phyloP scores from a whole-genome alignment of 441 rosid genomes.

The Populus hybrid region DNA sequence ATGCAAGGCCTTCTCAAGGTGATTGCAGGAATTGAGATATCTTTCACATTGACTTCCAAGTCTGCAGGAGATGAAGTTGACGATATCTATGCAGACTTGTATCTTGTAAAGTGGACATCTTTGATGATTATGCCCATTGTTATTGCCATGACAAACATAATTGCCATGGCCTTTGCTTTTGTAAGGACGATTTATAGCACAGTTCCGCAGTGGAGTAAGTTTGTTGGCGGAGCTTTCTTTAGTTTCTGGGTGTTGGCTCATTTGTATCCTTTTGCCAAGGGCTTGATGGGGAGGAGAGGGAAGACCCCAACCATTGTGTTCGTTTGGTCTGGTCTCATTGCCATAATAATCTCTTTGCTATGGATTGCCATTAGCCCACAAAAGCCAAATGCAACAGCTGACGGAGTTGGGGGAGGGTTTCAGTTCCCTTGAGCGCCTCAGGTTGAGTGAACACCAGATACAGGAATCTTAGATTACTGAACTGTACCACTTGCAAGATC shows the following conservation, averaged over 20 bases:
- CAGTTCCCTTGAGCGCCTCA: constrained; percentile 48
- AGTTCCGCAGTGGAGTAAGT: constrained; percentile 74
- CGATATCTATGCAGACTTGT: constrained; percentile 68
- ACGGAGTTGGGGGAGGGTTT: constrained; percentile 36
- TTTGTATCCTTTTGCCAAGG: constrained; percentile 88
- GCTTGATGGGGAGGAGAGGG: constrained; percentile 81
- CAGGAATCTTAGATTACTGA: not conserved
- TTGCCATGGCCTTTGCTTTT: constrained; percentile 65
- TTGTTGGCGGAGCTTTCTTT: constrained; percentile 85
- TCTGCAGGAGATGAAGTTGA: constrained; percentile 71
- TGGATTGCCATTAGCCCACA: constrained; percentile 71
- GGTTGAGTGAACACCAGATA: not conserved
- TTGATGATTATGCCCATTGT: constrained; percentile 85
- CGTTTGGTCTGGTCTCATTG: constrained; percentile 89
- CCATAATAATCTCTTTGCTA: constrained; percentile 68
- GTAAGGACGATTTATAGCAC: constrained; percentile 61
- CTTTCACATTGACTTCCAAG: constrained; percentile 80
- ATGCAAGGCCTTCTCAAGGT: constrained; percentile 76
- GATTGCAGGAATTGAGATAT: constrained; percentile 85
- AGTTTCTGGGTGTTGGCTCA: constrained; percentile 93
- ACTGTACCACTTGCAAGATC: not conserved
- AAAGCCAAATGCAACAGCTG: constrained; percentile 15
- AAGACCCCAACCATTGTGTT: constrained; percentile 86
- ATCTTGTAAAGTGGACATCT: constrained; percentile 76
- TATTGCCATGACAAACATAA: constrained; percentile 76